These are phyloP conservation scores for Chamaecrista fasciculata DNA, from an alignment of 306 rosid genomes.

Conservation along the genomic window DNA sequence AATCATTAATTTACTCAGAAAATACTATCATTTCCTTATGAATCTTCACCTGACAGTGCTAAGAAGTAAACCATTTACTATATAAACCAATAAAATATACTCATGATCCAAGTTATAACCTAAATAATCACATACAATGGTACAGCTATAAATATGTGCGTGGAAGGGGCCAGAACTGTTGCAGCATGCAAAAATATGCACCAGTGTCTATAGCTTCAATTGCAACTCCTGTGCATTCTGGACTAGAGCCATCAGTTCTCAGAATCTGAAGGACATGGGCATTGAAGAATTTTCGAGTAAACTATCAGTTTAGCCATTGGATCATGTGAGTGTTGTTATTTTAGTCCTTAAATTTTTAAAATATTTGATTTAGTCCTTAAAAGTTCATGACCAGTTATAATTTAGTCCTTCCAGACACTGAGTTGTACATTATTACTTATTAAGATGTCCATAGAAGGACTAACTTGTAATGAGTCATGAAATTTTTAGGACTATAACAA, in stretches of 20 bases:
- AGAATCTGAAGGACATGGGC: background rate
- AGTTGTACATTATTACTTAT: too few species aligned
- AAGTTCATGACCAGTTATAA: too few species aligned
- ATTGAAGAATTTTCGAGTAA: too few species aligned
- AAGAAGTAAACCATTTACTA: conserved; percentile 29
- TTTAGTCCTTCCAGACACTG: too few species aligned
- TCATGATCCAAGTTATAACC: conserved; percentile 2
- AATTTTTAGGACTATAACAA: too few species aligned
- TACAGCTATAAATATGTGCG: background rate
- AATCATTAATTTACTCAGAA: too few species aligned
- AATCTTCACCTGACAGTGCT: conserved; percentile 20
- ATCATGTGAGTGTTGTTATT: too few species aligned
- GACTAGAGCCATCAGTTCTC: background rate
- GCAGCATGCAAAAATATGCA: background rate
- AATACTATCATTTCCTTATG: background rate
- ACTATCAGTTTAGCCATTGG: too few species aligned
- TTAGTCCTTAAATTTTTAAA: too few species aligned
- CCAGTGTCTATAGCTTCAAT: background rate
- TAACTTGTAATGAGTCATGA: too few species aligned
- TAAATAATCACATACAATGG: background rate
- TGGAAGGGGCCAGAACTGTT: background rate
- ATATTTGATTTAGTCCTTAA: too few species aligned
- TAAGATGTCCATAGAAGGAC: too few species aligned
- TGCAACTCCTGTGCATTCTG: background rate
- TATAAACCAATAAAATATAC: background rate